Evolutionary conservation across 179 eudicot species (phyloP), one percentile per base, ranked within the genome.

Genomic region (Spinacia oleracea): DNA sequence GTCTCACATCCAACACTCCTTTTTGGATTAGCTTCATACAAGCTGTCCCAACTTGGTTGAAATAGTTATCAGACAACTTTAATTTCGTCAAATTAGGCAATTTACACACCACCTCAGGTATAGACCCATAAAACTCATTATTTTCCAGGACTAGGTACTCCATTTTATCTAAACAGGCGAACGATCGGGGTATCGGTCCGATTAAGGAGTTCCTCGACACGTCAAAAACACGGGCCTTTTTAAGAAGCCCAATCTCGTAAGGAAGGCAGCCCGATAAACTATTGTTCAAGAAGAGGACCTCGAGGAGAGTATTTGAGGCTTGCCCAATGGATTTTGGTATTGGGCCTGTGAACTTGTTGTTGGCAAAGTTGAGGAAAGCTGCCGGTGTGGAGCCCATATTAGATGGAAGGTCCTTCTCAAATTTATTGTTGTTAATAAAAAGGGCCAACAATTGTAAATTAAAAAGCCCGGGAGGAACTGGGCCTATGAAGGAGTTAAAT

Each of bases 111-210:
- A 35, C 63, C 48, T 90, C 94, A 0, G 89, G 92, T 9, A 88
- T 81, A 18, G 82, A 9, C 68, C 91, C 93, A 40, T 79, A 83
- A 4, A 89, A 53, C 66, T 80, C 63, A 78, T 89, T 89, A 1
- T 73, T 62, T 3, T 84, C 83, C 73, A 88, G 43, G 40, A 83
- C 82, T 11, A 89, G 80, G 9, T 59, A 21, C 78, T 85, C 73
- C 72, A 87, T 81, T 2, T 71, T 69, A 2, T 27, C 74, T 73
- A 90, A 50, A 65, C 92, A 90, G 0, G 77, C 85, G 58, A 87
- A 83, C 1, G 92, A 87, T 8, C 76, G 32, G 0, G 94, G 94
- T 18, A 89, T 86, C 4, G 89, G 89, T 46, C 94, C 94, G 0
- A 85, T 84, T 12, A 90, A 9, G 48, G 7, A 6, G 78, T 89